Conservation (phyloP, 2,329 filamentous ascomycete species). For the Trichoderma polysporum region DNA sequence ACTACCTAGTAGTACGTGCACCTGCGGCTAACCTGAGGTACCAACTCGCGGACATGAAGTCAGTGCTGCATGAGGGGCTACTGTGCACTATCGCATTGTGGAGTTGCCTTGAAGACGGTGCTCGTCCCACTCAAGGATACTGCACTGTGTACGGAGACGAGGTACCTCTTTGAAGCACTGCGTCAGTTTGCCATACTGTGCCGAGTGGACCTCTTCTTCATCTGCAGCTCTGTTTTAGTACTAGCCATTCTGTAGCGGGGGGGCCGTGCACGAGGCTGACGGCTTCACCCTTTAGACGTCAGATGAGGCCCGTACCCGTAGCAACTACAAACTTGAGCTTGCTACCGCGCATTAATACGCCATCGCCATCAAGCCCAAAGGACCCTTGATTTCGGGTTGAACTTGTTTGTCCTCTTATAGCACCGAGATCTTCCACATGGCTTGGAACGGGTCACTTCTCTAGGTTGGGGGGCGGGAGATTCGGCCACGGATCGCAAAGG, state of each 20-base stretch:
- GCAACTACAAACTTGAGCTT: neutral
- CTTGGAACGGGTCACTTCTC: neutral
- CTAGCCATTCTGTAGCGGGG: neutral
- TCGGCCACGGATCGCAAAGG: neutral
- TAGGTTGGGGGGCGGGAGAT: neutral
- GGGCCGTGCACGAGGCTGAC: constrained; percentile 16
- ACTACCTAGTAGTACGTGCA: neutral
- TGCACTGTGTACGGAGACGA: neutral
- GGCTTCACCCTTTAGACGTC: constrained; percentile 6
- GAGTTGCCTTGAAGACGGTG: neutral
- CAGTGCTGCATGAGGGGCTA: neutral
- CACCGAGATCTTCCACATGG: neutral
- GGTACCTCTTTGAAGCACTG: neutral
- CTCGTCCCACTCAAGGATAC: neutral
- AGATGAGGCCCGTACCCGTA: neutral
- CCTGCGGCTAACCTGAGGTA: constrained; percentile 6
- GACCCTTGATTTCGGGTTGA: neutral
- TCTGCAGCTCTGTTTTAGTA: neutral
- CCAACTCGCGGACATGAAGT: neutral
- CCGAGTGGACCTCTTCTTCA: neutral
- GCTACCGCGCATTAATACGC: neutral
- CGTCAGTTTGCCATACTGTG: neutral
- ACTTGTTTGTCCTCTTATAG: neutral
- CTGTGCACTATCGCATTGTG: neutral
- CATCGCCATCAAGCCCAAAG: neutral